A percentile compares a stretch with the other conserved stretches of the same genome.
Conservation (phyloP, 2,329 filamentous ascomycete genomes). For the Graphium sp. region DNA sequence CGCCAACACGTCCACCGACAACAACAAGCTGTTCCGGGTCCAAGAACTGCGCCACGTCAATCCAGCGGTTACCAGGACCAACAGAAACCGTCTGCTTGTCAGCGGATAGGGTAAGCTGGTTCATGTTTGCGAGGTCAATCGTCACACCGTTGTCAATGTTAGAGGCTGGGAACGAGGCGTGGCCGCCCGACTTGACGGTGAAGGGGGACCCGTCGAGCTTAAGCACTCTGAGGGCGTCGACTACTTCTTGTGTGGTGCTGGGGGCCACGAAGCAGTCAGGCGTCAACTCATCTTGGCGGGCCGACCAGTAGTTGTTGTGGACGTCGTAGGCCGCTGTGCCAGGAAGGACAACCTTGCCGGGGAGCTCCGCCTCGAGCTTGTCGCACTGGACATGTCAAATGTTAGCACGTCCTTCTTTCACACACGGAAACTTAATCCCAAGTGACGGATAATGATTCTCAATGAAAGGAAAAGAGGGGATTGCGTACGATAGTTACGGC, state of each 20-base stretch:
- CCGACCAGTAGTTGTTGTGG: constrained; percentile 14
- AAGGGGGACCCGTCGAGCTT: constrained; percentile 15
- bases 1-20: constrained; percentile 22
- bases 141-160: constrained; percentile 12
- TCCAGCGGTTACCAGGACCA: constrained; percentile 27
- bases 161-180: constrained; percentile 12
- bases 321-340: neutral
- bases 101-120: constrained; percentile 6
- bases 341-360: constrained; percentile 1
- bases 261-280: constrained; percentile 12
- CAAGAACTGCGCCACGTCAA: constrained; percentile 9
- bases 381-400: constrained; percentile 3
- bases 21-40: constrained; percentile 18
- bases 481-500: too few relatives aligned
- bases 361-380: neutral
- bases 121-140: constrained; percentile 11
- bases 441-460: too few relatives aligned
- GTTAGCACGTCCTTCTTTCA: too few relatives aligned
- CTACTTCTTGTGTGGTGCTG: constrained; percentile 8
- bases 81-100: constrained; percentile 19
- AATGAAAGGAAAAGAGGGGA: too few relatives aligned
- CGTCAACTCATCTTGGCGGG: constrained; percentile 10
- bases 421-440: too few relatives aligned
- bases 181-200: constrained; percentile 17
- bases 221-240: constrained; percentile 7